phyloP scores from a whole-genome alignment of 2,329 filamentous ascomycete genomes.

The Pseudogymnoascus sp. region DNA sequence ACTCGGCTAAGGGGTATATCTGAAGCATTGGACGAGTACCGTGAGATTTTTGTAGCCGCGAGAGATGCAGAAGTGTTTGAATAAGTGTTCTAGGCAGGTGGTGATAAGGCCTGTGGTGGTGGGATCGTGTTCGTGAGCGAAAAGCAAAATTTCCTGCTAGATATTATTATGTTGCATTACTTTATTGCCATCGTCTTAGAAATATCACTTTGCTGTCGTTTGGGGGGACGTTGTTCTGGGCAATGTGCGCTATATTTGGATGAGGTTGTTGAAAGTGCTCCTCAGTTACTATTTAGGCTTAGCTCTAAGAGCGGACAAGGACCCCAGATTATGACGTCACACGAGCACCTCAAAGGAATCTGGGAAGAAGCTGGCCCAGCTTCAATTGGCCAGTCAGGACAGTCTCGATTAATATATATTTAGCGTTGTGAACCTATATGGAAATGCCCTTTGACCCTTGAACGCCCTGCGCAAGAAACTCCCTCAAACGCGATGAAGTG shows the following conservation, averaged over 20 bases:
- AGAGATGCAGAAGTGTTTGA: background rate
- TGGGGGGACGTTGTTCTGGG: background rate
- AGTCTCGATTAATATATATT: background rate
- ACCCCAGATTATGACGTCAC: background rate
- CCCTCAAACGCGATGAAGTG: slow-evolving; percentile 8
- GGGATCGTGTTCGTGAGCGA: too few species aligned
- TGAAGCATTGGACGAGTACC: background rate
- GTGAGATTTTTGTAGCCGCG: background rate
- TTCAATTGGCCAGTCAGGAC: slow-evolving; percentile 1
- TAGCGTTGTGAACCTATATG: background rate
- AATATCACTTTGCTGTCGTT: too few species aligned
- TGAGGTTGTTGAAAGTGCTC: background rate
- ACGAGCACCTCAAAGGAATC: background rate
- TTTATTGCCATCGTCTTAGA: too few species aligned
- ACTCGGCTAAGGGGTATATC: background rate
- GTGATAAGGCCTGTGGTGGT: too few species aligned
- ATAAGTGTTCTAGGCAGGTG: background rate
- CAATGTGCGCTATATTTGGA: slow-evolving; percentile 27
- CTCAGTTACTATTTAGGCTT: background rate
- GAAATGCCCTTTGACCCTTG: background rate
- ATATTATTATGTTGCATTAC: too few species aligned
- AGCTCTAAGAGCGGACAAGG: background rate
- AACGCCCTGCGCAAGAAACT: background rate
- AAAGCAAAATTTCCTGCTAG: too few species aligned
- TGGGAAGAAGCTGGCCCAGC: background rate